Evolutionary conservation across 345 rosid species (phyloP).

Genomic region (Laguncularia racemosa): DNA sequence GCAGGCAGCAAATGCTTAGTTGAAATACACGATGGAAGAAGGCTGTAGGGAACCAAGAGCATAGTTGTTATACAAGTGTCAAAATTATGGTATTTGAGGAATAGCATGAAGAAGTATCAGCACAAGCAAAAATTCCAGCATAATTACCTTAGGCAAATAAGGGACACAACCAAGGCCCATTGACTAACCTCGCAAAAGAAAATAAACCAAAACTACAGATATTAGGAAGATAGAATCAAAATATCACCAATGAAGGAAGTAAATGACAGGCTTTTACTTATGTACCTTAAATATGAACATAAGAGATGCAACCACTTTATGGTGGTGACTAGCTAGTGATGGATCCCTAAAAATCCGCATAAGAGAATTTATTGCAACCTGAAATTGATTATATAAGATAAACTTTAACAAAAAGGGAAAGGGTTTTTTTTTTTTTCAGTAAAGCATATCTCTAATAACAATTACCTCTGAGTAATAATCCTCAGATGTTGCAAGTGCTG

Average conservation of each 20-base stretch:
- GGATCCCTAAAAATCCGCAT: constrained; percentile 98
- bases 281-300: constrained; percentile 95
- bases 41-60: too few species aligned
- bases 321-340: constrained; percentile 92
- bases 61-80: too few species aligned
- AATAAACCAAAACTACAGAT: not conserved
- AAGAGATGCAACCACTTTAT: constrained; percentile 94
- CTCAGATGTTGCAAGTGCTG: constrained; percentile 90
- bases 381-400: constrained; percentile 10
- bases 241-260: not conserved
- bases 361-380: constrained; percentile 98
- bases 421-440: not conserved
- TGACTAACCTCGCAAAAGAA: constrained; percentile 68
- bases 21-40: too few species aligned
- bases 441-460: constrained; percentile 8
- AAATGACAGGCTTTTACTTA: not conserved
- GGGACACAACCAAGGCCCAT: constrained; percentile 98
- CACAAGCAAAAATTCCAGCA: not conserved
- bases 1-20: too few species aligned
- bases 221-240: too few species aligned
- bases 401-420: constrained; percentile 6
- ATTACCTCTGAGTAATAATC: constrained; percentile 93
- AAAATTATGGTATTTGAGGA: not conserved
- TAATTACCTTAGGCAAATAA: constrained; percentile 87
- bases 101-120: not conserved